phyloP scores from a whole-genome alignment of 306 rosid species.

The Glycine soja region DNA sequence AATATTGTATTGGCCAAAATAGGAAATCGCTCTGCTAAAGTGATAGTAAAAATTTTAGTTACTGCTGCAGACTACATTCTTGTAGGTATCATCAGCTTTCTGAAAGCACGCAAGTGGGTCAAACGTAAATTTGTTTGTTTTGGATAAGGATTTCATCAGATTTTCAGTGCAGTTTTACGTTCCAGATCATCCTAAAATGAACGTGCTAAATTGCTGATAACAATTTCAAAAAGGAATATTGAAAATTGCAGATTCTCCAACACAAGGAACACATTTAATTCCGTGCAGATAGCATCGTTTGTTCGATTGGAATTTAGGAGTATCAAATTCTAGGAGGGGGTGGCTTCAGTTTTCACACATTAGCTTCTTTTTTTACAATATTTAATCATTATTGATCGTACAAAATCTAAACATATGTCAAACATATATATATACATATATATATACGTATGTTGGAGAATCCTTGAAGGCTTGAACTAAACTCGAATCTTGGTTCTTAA shows the following conservation, averaged over 20 bases:
- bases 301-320: background rate
- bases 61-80: background rate
- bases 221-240: background rate
- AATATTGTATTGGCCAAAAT: constrained; percentile 1
- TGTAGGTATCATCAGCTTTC: no score
- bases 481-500: no score
- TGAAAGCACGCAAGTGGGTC: background rate
- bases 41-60: background rate
- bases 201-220: background rate
- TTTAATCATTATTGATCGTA: background rate
- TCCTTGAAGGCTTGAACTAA: no score
- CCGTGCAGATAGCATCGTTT: background rate
- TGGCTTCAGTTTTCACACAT: constrained; percentile 3
- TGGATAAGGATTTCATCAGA: background rate
- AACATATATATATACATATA: no score
- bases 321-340: background rate
- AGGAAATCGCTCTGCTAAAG: background rate
- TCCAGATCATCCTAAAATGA: background rate
- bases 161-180: background rate
- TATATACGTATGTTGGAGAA: no score
- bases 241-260: background rate
- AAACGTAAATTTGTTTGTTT: background rate
- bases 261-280: constrained; percentile 2
- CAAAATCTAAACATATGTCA: background rate
- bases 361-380: no score